Conservation (phyloP, 768 basidiomycete genomes). For the Lyophyllum atratum region DNA sequence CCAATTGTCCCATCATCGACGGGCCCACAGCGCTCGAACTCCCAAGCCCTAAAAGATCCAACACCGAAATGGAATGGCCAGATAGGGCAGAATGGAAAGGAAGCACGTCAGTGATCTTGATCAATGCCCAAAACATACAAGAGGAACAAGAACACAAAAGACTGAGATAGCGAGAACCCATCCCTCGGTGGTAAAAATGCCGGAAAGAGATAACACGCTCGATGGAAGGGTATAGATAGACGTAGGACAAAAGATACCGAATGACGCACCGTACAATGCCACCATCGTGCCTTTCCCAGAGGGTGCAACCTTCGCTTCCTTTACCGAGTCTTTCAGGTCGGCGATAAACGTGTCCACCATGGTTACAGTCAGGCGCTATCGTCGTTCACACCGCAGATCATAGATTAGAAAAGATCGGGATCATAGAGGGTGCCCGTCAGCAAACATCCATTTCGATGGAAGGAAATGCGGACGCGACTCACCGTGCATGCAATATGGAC, state of each 20-base stretch:
- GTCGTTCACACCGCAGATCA: neutral
- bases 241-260: slow-evolving; percentile 1
- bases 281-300: slow-evolving; percentile 88
- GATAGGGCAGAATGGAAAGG: neutral
- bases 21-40: slow-evolving; percentile 83
- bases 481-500: slow-evolving; percentile 96
- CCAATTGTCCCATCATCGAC: slow-evolving; percentile 74
- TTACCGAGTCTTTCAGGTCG: slow-evolving; percentile 80
- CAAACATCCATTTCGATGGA: neutral
- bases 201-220: neutral
- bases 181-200: neutral
- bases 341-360: slow-evolving; percentile 77
- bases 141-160: neutral
- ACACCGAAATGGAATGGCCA: neutral
- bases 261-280: slow-evolving; percentile 75
- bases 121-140: neutral
- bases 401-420: neutral
- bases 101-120: neutral
- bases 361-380: slow-evolving; percentile 76
- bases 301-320: slow-evolving; percentile 65
- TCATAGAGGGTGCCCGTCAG: slow-evolving; percentile 10
- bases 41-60: slow-evolving; percentile 61
- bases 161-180: neutral
- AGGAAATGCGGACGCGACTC: slow-evolving; percentile 25
- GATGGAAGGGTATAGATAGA: neutral